Evolutionary conservation across 331 rosid genomes (phyloP).

Genomic region (Acacia concinna): DNA sequence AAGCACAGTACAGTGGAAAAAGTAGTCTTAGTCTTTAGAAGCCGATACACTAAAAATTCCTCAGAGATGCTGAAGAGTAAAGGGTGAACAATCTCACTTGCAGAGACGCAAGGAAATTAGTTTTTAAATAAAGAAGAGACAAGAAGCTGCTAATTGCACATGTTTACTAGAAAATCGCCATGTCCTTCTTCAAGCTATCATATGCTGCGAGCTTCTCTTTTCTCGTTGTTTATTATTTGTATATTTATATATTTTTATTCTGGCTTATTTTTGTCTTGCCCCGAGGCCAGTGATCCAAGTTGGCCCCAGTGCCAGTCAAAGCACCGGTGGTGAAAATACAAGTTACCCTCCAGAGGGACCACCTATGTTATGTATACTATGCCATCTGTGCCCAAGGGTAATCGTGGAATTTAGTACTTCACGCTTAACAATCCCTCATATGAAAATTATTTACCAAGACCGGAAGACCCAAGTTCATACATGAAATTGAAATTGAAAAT

Average conservation of each 20-base stretch:
- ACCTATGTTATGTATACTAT: too few relatives aligned
- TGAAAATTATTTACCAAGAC: background rate
- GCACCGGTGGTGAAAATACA: slow-evolving; percentile 35
- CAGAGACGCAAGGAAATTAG: background rate
- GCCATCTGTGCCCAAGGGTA: slow-evolving; percentile 12
- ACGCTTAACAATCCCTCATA: background rate
- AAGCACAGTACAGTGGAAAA: slow-evolving; percentile 30
- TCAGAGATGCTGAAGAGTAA: background rate
- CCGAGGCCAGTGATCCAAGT: slow-evolving; percentile 21
- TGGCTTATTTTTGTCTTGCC: background rate
- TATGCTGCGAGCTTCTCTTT: slow-evolving; percentile 25
- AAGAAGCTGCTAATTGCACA: slow-evolving; percentile 13
- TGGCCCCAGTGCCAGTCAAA: background rate
- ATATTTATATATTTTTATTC: background rate
- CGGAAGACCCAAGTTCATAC: too few relatives aligned
- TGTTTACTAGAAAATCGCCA: slow-evolving; percentile 34
- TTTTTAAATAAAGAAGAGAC: slow-evolving; percentile 23
- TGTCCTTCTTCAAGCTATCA: slow-evolving; percentile 41
- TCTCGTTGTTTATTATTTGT: background rate
- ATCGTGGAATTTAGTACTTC: background rate
- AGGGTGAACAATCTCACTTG: background rate
- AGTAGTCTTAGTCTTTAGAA: slow-evolving; percentile 22
- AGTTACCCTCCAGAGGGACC: background rate
- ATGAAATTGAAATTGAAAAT: too few relatives aligned
- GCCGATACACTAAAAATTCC: background rate